Evolutionary conservation across 177 flowering plant genomes (phyloP).

Genomic region (Vitis hybrid): DNA sequence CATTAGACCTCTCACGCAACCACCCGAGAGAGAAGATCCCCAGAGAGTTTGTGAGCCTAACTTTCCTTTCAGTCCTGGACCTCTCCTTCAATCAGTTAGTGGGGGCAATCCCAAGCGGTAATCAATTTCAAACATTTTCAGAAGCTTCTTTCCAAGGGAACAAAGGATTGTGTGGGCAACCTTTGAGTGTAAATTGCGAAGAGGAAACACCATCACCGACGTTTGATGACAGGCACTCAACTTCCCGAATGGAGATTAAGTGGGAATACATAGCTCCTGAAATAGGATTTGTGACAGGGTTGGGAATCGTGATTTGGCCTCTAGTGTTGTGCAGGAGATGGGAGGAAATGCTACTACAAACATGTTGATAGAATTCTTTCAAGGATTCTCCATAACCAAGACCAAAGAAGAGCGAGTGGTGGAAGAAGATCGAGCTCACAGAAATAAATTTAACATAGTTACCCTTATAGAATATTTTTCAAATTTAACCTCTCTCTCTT

Average conservation of each 20-base stretch:
- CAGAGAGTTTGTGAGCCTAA: conserved; percentile 15
- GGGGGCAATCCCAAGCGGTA: conserved; percentile 26
- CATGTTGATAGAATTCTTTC: not conserved
- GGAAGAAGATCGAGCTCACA: too few relatives aligned
- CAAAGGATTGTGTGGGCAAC: conserved; percentile 21
- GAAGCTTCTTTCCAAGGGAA: conserved; percentile 16
- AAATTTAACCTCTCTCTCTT: too few relatives aligned
- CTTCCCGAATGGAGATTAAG: not conserved
- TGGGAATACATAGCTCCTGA: conserved; percentile 6
- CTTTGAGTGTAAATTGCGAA: not conserved
- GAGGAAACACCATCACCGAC: not conserved
- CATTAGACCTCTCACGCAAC: conserved; percentile 20
- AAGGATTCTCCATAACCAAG: not conserved
- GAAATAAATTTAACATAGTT: too few relatives aligned
- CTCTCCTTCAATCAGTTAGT: conserved; percentile 33
- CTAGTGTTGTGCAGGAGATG: not conserved
- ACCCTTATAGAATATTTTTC: too few relatives aligned
- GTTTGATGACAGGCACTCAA: not conserved
- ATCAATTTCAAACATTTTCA: conserved; percentile 18
- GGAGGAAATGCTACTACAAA: too few relatives aligned
- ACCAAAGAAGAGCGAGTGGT: too few relatives aligned
- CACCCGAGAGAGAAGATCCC: conserved; percentile 15
- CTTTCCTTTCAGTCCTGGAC: conserved; percentile 35
- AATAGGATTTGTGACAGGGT: conserved; percentile 7
- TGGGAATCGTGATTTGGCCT: conserved; percentile 7